Evolutionary conservation across 2,329 filamentous ascomycete genomes (phyloP), one percentile per base, ranked within the genome.

Genomic region (Cryphonectria japonica): DNA sequence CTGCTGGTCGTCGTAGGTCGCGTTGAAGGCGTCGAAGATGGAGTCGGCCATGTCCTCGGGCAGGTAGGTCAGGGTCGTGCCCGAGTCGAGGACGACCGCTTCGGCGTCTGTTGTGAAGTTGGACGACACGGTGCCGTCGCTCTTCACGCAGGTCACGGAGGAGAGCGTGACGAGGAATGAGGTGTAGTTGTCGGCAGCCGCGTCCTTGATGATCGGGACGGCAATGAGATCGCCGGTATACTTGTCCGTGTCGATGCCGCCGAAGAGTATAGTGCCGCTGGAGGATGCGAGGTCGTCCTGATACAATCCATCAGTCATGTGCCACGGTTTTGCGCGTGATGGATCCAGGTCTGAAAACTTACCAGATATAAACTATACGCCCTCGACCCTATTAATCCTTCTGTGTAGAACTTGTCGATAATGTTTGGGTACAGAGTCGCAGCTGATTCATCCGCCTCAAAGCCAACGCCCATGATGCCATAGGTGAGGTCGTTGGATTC

Each of bases 341-440:
- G 4, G 22, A 14, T 26, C 11, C 61, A 14, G 57, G 29, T n/a
- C 22, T 59, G 16, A 19, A 11, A 11, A 46, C 61, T 32, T n/a
- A 65, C 63, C 71, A 89, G 83, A 83, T 90, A 93, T 34, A 94
- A 80, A 73, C 90, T 93, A 81, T 92, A 94, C 3, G 89, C 89
- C 75, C 88, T 87, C 32, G 84, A 85, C 67, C 85, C 84, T 76
- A 93, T 93, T 66, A 87, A 78, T 54, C 87, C 87, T 75, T 92
- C 85, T 32, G 86, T 78, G 34, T 88, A 84, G 78, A 96, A 85
- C 75, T 89, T 84, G 78, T 90, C 86, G 34, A 93, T 84, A 46
- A 95, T 82, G 77, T 92, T 88, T 19, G 83, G 82, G 76, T 88
- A 88, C 0, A 80, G 77, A 6, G 72, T 76, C 1, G 54, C 39